Conservation (phyloP, 805 yeast genomes). For the Yamadazyma phyllophila region DNA sequence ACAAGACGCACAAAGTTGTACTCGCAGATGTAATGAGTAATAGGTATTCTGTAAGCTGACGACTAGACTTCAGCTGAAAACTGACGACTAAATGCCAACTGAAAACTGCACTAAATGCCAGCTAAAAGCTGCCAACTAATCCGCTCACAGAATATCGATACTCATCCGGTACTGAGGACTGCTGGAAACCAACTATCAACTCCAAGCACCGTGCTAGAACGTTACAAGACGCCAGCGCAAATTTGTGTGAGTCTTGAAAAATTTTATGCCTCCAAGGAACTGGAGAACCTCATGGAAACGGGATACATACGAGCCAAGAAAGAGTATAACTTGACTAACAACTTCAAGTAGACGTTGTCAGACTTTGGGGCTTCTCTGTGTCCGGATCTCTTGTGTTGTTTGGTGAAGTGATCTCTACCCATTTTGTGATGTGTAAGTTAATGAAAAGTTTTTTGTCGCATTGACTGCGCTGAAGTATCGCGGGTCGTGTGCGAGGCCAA, state of each 20-base stretch:
- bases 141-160: background rate
- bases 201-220: too few species aligned
- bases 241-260: background rate
- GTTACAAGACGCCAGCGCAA: background rate
- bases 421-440: constrained; percentile 31
- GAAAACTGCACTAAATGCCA: too few species aligned
- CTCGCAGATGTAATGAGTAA: constrained; percentile 31
- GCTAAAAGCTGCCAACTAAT: too few species aligned
- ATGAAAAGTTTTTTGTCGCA: constrained; percentile 11
- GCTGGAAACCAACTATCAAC: too few species aligned
- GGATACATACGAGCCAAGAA: constrained; percentile 96
- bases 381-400: constrained; percentile 93
- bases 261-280: background rate
- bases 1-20: constrained; percentile 38
- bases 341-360: constrained; percentile 97
- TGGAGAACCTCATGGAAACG: background rate
- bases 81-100: too few species aligned
- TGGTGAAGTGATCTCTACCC: constrained; percentile 97
- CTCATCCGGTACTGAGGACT: constrained; percentile 4
- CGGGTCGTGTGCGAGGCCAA: background rate
- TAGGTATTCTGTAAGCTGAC: too few species aligned
- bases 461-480: constrained; percentile 16
- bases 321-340: constrained; percentile 96
- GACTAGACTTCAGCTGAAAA: too few species aligned
- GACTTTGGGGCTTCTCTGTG: constrained; percentile 99